Percentiles rank a stretch among this genome's conserved stretches.
These are phyloP conservation scores for Penicillium sp. DNA, from an alignment of 2,329 filamentous ascomycete species.

Conservation along the genomic window DNA sequence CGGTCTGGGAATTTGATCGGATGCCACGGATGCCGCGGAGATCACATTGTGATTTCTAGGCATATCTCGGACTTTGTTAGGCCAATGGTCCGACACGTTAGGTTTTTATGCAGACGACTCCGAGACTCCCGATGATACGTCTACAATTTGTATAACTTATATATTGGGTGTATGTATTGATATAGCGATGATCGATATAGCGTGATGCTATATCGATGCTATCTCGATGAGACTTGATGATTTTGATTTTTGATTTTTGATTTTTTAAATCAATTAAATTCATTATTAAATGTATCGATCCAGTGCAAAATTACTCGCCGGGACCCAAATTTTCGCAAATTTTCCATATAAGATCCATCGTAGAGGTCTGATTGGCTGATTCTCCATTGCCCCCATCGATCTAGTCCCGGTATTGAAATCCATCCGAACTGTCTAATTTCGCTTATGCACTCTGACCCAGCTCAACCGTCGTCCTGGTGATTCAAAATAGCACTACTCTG, in stretches of 20 bases:
- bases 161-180: neutral
- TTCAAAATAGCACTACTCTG: neutral
- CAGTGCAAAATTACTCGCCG: neutral
- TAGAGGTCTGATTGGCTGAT: conserved; percentile 17
- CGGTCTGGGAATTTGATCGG: conserved; percentile 12
- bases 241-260: neutral
- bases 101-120: neutral
- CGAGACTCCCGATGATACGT: neutral
- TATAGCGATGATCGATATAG: neutral
- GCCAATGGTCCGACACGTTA: conserved; percentile 1
- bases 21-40: conserved; percentile 28
- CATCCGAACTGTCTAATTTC: conserved; percentile 31
- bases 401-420: conserved; percentile 12
- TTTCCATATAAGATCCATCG: conserved; percentile 19
- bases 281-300: neutral
- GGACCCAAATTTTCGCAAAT: conserved; percentile 4
- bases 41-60: conserved; percentile 8
- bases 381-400: conserved; percentile 10
- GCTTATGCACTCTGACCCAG: conserved; percentile 16
- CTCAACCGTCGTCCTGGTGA: conserved; percentile 12
- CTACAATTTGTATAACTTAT: neutral
- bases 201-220: neutral
- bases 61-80: conserved; percentile 9
- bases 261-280: neutral
- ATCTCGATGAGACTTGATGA: neutral